Conservation (phyloP, 768 basidiomycete genomes). For the Mrakia gelida region DNA sequence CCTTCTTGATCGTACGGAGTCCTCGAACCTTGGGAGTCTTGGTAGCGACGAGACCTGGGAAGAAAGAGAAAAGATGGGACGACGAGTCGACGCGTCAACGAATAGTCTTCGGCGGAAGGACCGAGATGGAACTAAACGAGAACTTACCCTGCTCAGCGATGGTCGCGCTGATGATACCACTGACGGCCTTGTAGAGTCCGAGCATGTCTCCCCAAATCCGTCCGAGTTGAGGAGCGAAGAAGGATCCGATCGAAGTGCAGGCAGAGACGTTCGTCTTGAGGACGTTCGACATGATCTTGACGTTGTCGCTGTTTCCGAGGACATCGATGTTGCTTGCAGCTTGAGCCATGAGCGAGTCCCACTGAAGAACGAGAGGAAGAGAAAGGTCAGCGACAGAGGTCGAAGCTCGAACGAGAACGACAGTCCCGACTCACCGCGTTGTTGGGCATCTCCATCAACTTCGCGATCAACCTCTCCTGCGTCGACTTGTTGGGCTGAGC, state of each 20-base stretch:
- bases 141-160: conserved; percentile 71
- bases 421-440: conserved; percentile 64
- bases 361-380: conserved; percentile 51
- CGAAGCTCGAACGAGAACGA: background rate
- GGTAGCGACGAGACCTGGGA: conserved; percentile 76
- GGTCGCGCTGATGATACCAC: conserved; percentile 89
- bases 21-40: conserved; percentile 95
- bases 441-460: conserved; percentile 95
- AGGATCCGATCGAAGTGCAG: conserved; percentile 91
- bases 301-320: conserved; percentile 81
- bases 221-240: conserved; percentile 95
- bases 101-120: background rate
- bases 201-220: conserved; percentile 97
- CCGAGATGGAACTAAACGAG: background rate
- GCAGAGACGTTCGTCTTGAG: conserved; percentile 98
- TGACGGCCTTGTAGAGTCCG: conserved; percentile 94
- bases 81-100: background rate
- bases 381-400: background rate
- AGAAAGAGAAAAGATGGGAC: background rate
- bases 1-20: conserved; percentile 94
- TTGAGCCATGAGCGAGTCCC: conserved; percentile 96
- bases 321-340: conserved; percentile 90
- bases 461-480: conserved; percentile 89
- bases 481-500: conserved; percentile 96
- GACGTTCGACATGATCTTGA: conserved; percentile 93